These are phyloP conservation scores for Salix caprea DNA, from an alignment of 345 rosid species.

Conservation along the genomic window DNA sequence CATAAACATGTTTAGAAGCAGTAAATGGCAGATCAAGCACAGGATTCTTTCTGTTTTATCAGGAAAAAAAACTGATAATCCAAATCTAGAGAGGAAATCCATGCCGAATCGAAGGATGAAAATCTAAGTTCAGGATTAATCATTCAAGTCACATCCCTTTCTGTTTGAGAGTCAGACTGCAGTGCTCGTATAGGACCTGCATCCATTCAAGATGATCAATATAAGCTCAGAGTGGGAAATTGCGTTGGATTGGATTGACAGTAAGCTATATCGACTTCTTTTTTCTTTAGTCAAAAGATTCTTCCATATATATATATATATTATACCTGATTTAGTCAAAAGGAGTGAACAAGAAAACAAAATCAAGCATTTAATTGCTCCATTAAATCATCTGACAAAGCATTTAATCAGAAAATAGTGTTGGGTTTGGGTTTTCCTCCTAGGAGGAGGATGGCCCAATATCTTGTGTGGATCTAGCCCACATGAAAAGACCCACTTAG, in stretches of 20 bases:
- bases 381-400: not conserved
- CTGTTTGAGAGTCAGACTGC: not conserved
- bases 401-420: not conserved
- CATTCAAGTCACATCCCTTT: not conserved
- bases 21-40: not conserved
- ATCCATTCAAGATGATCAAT: constrained; percentile 7
- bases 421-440: too few species aligned
- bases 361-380: not conserved
- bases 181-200: not conserved
- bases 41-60: not conserved
- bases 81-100: not conserved
- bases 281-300: not conserved
- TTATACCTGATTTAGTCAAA: not conserved
- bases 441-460: too few species aligned
- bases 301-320: not conserved
- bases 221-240: not conserved
- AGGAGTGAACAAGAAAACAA: not conserved
- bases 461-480: too few species aligned
- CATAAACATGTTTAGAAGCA: not conserved
- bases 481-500: too few species aligned
- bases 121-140: not conserved
- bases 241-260: not conserved
- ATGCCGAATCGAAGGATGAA: not conserved
- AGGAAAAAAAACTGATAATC: not conserved
- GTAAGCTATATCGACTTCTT: not conserved